A percentile compares a stretch with the other conserved stretches of the same genome.
Conservation (phyloP, 2,329 filamentous ascomycete species). For the Apiospora aurea region DNA sequence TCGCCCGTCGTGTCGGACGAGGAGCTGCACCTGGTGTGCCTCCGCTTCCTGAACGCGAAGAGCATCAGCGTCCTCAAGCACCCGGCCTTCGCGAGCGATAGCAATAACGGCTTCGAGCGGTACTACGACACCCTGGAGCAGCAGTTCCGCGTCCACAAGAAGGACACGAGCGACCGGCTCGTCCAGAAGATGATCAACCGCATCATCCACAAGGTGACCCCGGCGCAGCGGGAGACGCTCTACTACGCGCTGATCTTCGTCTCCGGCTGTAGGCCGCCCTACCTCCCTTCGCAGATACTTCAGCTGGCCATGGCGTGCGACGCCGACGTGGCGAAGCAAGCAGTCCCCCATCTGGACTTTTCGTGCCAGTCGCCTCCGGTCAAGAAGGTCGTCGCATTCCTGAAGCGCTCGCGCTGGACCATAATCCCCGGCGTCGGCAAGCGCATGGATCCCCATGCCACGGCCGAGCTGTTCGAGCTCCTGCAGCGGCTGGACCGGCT, state of each 20-base stretch:
- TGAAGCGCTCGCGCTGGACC: background rate
- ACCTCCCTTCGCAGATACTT: background rate
- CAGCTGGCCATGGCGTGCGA: slow-evolving; percentile 1
- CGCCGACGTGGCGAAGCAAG: background rate
- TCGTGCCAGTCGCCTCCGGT: background rate
- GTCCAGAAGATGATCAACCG: background rate
- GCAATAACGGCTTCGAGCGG: background rate
- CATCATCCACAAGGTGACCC: background rate
- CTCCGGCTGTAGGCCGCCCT: background rate
- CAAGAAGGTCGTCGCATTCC: background rate
- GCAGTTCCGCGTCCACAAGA: background rate
- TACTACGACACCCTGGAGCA: background rate
- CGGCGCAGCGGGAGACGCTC: background rate
- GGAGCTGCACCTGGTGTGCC: slow-evolving; percentile 6
- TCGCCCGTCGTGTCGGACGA: background rate
- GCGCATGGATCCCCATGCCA: background rate
- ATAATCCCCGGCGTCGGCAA: background rate
- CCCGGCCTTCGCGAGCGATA: background rate
- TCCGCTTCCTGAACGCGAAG: background rate
- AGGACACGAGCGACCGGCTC: background rate
- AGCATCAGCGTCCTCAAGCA: background rate
- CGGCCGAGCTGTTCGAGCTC: background rate
- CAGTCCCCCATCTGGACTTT: background rate
- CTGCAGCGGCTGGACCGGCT: background rate
- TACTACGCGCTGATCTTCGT: background rate